Base-by-base conservation (phyloP, 306 rosid species). In the Prosopis cineraria region DNA sequence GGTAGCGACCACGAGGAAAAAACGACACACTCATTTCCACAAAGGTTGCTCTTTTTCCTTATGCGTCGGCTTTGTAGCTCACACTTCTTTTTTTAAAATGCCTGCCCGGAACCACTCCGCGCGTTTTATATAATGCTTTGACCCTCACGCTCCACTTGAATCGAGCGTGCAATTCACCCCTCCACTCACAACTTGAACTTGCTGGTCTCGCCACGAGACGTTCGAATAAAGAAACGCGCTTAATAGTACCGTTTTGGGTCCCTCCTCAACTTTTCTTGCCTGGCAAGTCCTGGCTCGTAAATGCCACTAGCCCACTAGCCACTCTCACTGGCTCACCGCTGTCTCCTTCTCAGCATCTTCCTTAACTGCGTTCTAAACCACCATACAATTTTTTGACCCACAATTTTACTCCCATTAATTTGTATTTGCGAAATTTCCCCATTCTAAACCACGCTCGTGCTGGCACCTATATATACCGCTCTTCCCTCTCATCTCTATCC, bases 101-200 rank as follows among this genome's bases (percentile, higher is more conserved):
- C 29, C 56, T 0, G 7, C n/a, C 67, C 0, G 0, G 30, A 25
- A n/a, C 75, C 0, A 2, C 58, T 63, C n/a, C 53, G 6, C 80
- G 37, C 72, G 7, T 3, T 22, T 22, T 1, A 9, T 10, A 22
- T 43, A 29, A 3, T n/a, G 17, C 27, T 70, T 73, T 85, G 70
- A 2, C 33, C 16, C 73, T 20, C 90, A 90, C 90, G 87, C 86
- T n/a, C n/a, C n/a, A n/a, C n/a, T n/a, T n/a, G n/a, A n/a, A n/a
- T n/a, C n/a, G 87, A 65, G 87, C 88, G 90, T 90, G 87, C 30
- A 4, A 0, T 3, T 0, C 68, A 80, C 66, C 6, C 16, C 14
- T 43, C 16, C 0, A 0, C 0, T 39, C 3, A 14, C 7, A 3
- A 40, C 65, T 75, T 71, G 78, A 36, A 45, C 65, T 27, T 5